phyloP scores from a whole-genome alignment of 2,329 filamentous ascomycete genomes.

The Aureobasidium vineae region DNA sequence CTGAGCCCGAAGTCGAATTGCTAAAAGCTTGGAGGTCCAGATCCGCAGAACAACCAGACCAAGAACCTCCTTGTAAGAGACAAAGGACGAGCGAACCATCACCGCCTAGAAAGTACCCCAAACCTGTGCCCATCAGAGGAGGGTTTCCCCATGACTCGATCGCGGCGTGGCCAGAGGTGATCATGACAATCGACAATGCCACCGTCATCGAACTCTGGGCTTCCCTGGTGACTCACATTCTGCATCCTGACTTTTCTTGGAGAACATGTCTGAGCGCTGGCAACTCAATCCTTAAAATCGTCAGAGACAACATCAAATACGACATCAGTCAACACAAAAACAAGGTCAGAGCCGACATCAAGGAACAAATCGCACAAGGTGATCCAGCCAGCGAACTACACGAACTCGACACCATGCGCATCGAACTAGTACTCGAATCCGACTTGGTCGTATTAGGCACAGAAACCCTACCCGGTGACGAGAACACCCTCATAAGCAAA shows the following conservation, averaged over 20 bases:
- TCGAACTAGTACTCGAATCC: slow-evolving; percentile 37
- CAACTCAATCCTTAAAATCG: slow-evolving; percentile 31
- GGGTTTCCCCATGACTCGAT: no score
- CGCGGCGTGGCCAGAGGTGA: no score
- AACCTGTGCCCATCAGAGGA: no score
- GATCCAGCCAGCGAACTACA: neutral
- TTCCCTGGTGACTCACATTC: slow-evolving; percentile 33
- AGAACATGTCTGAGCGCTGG: slow-evolving; percentile 37
- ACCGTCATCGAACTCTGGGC: slow-evolving; percentile 38
- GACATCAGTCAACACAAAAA: slow-evolving; percentile 30
- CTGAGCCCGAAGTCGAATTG: no score
- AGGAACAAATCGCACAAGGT: neutral
- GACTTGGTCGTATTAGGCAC: slow-evolving; percentile 29
- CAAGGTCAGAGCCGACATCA: slow-evolving; percentile 28
- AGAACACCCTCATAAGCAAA: slow-evolving; percentile 30
- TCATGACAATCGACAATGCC: slow-evolving; percentile 35
- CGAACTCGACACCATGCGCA: slow-evolving; percentile 37
- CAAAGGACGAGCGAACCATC: neutral
- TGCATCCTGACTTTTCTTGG: slow-evolving; percentile 36
- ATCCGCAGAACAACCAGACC: no score
- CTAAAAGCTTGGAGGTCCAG: no score
- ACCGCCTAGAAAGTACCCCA: no score
- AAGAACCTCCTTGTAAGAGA: neutral
- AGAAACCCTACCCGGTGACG: slow-evolving; percentile 28
- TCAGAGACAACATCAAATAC: slow-evolving; percentile 26